Base-by-base conservation (phyloP, 2,329 filamentous ascomycete species). In the Fusarium albidum region DNA sequence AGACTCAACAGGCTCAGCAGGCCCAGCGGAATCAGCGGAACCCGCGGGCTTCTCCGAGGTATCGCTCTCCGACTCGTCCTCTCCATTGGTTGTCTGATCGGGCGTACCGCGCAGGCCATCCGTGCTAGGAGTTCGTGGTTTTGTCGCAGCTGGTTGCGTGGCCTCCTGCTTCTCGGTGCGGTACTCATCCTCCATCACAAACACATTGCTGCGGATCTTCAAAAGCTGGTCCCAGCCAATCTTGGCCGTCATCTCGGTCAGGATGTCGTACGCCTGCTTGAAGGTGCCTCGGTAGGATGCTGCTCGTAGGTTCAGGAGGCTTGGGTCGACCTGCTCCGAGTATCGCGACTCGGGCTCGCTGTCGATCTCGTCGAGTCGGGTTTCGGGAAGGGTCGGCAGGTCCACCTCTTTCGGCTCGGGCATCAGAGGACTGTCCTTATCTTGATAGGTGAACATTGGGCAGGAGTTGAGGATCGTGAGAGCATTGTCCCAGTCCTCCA, bases 181-280 rank as follows among this genome's bases (percentile, higher is more conserved):
- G 71, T 99, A 99, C 73, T 99, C 95, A 69, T 99, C 95, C 72
- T 99, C 95, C 95, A 99, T 99, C 41, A 99, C 95, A 66, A 99
- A 99, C 2, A 99, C 95, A 59, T 94, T 93, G 77, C 94, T 98
- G 64, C 95, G 85, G 68, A 96, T 96, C 74, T 92, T 96, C 44
- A 99, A 79, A 17, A 99, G 81, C 70, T 97, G 92, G 67, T 99
- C 95, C 95, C 95, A 99, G 32, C 95, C 95, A 66, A 99, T 97
- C 74, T 95, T 94, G 56, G 92, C 89, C 0, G 94, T 96, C 79
- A 99, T 94, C 71, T 97, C 94, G 0, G 95, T 98, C 57, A 99
- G 80, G 28, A 99, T 89, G 60, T 88, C 88, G 76, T 99, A 99
- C 2, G 95, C 95, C 70, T 96, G 91, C 68, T 95, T 86, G 71